phyloP scores from a whole-genome alignment of 2,329 filamentous ascomycete species.

The Aureobasidium vineae region DNA sequence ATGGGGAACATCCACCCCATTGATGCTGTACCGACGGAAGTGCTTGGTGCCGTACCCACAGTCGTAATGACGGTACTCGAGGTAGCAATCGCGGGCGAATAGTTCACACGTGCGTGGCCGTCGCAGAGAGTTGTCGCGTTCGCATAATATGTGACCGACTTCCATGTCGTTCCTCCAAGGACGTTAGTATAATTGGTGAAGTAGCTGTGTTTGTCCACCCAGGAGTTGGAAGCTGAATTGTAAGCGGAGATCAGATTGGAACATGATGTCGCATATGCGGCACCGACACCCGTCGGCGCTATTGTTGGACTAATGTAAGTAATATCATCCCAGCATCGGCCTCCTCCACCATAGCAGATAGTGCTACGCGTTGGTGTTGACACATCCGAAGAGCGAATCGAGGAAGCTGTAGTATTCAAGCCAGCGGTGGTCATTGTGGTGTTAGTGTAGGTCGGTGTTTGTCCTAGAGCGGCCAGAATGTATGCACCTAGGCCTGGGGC shows the following conservation, averaged over 20 bases:
- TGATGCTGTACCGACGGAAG: slow-evolving; percentile 26
- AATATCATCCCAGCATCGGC: slow-evolving; percentile 15
- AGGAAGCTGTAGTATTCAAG: not conserved
- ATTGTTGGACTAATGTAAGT: slow-evolving; percentile 4
- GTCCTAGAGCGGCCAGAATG: slow-evolving; percentile 21
- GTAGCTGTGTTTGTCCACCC: slow-evolving; percentile 19
- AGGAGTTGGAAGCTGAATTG: slow-evolving; percentile 23
- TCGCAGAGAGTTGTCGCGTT: slow-evolving; percentile 37
- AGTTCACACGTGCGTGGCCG: slow-evolving; percentile 34
- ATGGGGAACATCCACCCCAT: slow-evolving; percentile 27
- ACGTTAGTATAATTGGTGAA: not conserved
- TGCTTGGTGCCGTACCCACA: slow-evolving; percentile 25
- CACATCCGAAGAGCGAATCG: not conserved
- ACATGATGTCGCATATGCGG: slow-evolving; percentile 22
- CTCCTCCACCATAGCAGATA: not conserved
- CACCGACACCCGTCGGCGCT: slow-evolving; percentile 8
- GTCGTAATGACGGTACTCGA: slow-evolving; percentile 29
- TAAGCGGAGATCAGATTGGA: slow-evolving; percentile 10
- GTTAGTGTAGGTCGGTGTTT: not conserved
- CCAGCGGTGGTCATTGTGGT: not conserved
- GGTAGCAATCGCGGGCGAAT: slow-evolving; percentile 32
- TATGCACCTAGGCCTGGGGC: slow-evolving; percentile 18
- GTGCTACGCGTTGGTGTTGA: not conserved
- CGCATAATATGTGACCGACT: slow-evolving; percentile 33
- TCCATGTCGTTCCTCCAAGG: slow-evolving; percentile 30